Evolutionary conservation across 768 basidiomycete genomes (phyloP), one percentile per base, ranked within the genome.

Genomic region (Leucocoprinus sp.): DNA sequence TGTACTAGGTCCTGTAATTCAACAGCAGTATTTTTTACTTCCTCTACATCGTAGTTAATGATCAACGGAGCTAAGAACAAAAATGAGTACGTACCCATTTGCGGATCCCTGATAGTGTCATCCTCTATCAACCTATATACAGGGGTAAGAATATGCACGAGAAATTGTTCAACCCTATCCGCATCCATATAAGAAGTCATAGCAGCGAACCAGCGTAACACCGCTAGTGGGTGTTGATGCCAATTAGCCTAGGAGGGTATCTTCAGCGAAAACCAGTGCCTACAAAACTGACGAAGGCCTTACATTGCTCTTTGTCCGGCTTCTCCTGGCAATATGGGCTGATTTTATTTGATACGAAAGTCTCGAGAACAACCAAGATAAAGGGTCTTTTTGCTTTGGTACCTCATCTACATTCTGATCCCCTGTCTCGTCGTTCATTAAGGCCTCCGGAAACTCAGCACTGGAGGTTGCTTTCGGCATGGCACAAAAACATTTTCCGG

Each of bases 361-460:
- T 57, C 87, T 87, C 18, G 92, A 93, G 70, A 98, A 97, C 26
- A 99, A 64, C 93, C 95, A 98, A 0, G 88, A 77, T 2, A 97
- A 49, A 50, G 56, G 54, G 45, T 64, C 59, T 53, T 68, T 56
- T 38, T 54, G 42, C 37, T 54, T 51, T 37, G 54, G 47, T 48
- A 54, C 57, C 12, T 56, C 60, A 12, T 60, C 49, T 6, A 33
- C 52, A n/a, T 38, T 41, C 21, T 43, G 57, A 2, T 59, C 62
- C 5, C 45, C 48, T 21, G 38, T 57, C 21, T 57, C 57, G 22
- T 57, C 48, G 33, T 59, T 61, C 27, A 55, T 35, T 5, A 57
- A 52, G 17, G 63, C 62, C 11, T 60, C 60, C 15, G 54, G 57
- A 15, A 64, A 64, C 4, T 65, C 62, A 21, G 56, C 56, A 6